Evolutionary conservation across 1,284 basidiomycete genomes (phyloP), one percentile per base, ranked within the genome.

Genomic region (Cutaneotrichosporon curvatum): DNA sequence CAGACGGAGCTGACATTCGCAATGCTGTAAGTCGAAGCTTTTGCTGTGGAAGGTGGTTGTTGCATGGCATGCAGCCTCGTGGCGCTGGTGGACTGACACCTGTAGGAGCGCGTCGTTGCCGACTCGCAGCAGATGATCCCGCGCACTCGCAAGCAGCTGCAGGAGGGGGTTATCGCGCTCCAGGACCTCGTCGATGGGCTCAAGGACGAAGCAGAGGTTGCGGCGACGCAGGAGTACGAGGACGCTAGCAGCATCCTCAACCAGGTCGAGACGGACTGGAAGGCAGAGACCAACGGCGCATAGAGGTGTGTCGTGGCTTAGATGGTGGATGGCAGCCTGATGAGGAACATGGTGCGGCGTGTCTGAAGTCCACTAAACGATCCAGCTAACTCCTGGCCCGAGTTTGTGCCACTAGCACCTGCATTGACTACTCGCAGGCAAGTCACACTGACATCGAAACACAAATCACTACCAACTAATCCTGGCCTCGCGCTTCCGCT

Each of bases 71-170:
- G n/a, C n/a, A n/a, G n/a, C n/a, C n/a, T n/a, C n/a, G n/a, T n/a
- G n/a, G n/a, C n/a, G n/a, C n/a, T n/a, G n/a, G n/a, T n/a, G n/a
- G n/a, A n/a, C n/a, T n/a, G n/a, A n/a, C n/a, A 28, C 25, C 8
- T 28, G 5, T 64, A 89, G 87, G 79, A 74, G 58, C 80, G 79
- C 62, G 77, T 90, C 68, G 65, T 83, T 49, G 82, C 84, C 53
- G 87, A 91, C 73, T 82, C 84, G 28, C 74, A 81, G 58, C 86
- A 81, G 77, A 87, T 89, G 85, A 78, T 90, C 52, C 74, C 74
- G 22, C 82, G 87, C 62, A 79, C 83, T 10, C 71, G 75, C 49
- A 75, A 68, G 47, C 78, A 82, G 43, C 72, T 88, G 23, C 78
- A 76, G 48, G 79, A 77, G 58, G 81, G 79, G 23, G 74, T 77